A percentile compares a stretch with the other conserved stretches of the same genome.
Conservation (phyloP, 2,329 filamentous ascomycete species). For the Chaetothyriales sp. region DNA sequence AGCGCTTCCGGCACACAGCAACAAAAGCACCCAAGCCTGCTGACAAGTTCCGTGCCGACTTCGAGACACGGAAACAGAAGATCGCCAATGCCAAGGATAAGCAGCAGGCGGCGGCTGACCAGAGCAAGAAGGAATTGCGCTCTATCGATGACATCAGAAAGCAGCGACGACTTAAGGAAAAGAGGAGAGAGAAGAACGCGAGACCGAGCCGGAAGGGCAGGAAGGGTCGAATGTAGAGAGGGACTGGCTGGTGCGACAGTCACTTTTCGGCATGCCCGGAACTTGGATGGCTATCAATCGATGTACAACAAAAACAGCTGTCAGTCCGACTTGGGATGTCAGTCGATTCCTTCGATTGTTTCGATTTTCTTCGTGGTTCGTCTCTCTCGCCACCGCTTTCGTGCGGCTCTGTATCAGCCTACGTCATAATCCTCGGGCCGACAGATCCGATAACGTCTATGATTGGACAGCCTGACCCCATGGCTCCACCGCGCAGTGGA, state of each 20-base stretch:
- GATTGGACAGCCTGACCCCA: neutral
- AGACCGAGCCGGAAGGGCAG: conserved; percentile 37
- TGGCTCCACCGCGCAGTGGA: neutral
- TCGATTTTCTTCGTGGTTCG: neutral
- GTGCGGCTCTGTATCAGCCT: neutral
- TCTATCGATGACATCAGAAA: conserved; percentile 72
- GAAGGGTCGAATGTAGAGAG: neutral
- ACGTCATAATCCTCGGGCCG: neutral
- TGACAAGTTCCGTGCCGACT: conserved; percentile 85
- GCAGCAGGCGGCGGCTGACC: conserved; percentile 17
- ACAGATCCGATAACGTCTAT: neutral
- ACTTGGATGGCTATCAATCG: neutral
- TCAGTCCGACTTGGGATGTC: neutral
- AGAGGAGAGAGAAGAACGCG: conserved; percentile 73
- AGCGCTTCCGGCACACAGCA: conserved; percentile 69
- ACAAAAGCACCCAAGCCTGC: conserved; percentile 83
- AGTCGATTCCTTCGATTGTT: no score
- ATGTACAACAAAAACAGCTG: neutral
- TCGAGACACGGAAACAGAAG: conserved; percentile 76
- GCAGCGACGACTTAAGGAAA: conserved; percentile 61
- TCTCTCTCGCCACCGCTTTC: neutral
- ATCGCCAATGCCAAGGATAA: conserved; percentile 73
- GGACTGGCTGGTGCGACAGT: neutral
- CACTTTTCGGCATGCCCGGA: neutral
- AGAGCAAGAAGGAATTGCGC: conserved; percentile 30